A percentile compares a stretch with the other conserved stretches of the same genome.
phyloP scores from a whole-genome alignment of 108 stramenopile species.

The Parmales sp. region DNA sequence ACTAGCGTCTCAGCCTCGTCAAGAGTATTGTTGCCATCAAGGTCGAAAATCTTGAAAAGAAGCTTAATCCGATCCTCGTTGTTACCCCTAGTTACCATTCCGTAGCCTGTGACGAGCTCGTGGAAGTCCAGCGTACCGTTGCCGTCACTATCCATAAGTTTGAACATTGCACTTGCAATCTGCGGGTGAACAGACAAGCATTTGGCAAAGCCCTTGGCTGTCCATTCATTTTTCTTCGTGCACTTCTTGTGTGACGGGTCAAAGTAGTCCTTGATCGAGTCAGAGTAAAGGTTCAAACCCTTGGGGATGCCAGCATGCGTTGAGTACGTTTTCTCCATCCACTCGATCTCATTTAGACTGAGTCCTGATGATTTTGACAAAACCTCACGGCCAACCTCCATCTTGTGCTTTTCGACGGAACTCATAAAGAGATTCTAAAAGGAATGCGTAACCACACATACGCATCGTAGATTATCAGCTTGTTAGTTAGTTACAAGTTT shows the following conservation, averaged over 20 bases:
- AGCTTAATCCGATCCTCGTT: not conserved
- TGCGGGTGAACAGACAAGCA: not conserved
- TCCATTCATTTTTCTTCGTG: not conserved
- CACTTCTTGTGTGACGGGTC: too few species aligned
- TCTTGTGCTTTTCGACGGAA: too few species aligned
- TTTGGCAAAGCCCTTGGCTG: not conserved
- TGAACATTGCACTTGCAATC: slow-evolving; percentile 2
- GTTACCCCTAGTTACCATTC: not conserved
- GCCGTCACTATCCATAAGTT: not conserved
- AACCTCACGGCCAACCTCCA: too few species aligned
- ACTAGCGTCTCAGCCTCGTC: not conserved
- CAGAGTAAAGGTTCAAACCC: not conserved
- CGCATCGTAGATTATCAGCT: too few species aligned
- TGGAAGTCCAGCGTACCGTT: not conserved
- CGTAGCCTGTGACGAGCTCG: not conserved
- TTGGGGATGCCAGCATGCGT: not conserved
- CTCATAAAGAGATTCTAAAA: too few species aligned
- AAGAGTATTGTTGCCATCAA: not conserved
- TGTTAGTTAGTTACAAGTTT: too few species aligned
- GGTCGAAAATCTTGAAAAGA: slow-evolving; percentile 11
- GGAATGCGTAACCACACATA: too few species aligned
- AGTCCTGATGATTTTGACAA: too few species aligned
- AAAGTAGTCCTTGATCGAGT: too few species aligned
- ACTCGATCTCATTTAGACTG: not conserved
- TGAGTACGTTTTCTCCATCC: not conserved